Conservation (phyloP, 768 basidiomycete genomes). For the Lactifluus echinatus region DNA sequence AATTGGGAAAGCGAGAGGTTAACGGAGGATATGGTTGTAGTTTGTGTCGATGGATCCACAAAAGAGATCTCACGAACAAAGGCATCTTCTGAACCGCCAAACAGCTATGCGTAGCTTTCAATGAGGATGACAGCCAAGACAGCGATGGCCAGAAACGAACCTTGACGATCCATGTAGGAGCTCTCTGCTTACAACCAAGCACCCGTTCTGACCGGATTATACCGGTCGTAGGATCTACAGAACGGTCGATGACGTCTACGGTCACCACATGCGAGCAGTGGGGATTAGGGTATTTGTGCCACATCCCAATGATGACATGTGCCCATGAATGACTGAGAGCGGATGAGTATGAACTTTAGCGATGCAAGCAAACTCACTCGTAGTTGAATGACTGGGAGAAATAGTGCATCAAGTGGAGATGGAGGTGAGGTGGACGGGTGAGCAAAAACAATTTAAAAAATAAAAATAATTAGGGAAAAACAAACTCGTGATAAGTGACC, state of each 20-base stretch:
- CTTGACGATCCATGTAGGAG: conserved; percentile 89
- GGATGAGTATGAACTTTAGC: conserved; percentile 6
- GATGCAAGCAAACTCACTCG: conserved; percentile 45
- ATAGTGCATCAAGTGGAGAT: conserved; percentile 57
- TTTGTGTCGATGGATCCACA: conserved; percentile 74
- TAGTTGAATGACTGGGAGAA: conserved; percentile 80
- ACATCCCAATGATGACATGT: conserved; percentile 87
- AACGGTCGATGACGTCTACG: conserved; percentile 79
- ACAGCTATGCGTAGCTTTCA: conserved; percentile 42
- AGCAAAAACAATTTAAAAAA: background rate
- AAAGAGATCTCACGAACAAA: conserved; percentile 94
- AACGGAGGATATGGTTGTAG: conserved; percentile 79
- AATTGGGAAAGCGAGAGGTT: conserved; percentile 95
- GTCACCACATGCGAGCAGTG: conserved; percentile 84
- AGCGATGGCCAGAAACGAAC: conserved; percentile 35
- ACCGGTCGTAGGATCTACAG: conserved; percentile 74
- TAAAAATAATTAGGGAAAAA: too few relatives aligned
- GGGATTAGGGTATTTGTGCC: conserved; percentile 94
- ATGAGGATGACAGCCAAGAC: background rate
- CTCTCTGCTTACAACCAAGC: conserved; percentile 85
- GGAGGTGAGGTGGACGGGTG: background rate
- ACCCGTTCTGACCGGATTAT: conserved; percentile 88
- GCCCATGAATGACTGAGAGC: conserved; percentile 75
- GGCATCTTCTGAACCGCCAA: conserved; percentile 89
- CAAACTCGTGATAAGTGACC: too few relatives aligned